Base-by-base conservation (phyloP, 495 filamentous ascomycete genomes). In the Trichoderma erinaceum region DNA sequence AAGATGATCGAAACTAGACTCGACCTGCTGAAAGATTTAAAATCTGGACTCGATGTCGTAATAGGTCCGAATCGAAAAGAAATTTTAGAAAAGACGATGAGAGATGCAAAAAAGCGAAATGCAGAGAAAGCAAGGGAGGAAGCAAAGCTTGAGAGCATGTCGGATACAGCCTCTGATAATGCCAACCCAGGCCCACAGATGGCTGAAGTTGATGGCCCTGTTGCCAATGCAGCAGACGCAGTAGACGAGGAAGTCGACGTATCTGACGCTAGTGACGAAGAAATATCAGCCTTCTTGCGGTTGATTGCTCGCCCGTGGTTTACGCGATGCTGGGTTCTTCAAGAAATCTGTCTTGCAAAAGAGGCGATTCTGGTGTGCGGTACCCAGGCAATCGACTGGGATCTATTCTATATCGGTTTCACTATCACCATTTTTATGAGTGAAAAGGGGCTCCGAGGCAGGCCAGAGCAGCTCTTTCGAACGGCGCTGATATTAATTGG, bases 291-390 rank as follows among this genome's bases (percentile, higher is more conserved):
- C 61, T 67, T 70, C 32, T 12, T 70, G 35, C 50, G 23, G 35
- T 21, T 72, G 27, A 41, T 70, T 50, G 56, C 29, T 16, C 65
- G 71, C 0, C 63, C 71, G 10, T 75, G 73, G 73, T 75, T 75
- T 66, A 41, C 29, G 1, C 65, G 73, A 13, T 44, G 66, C 13
- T 75, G 73, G 73, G 61, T 73, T 1, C 64, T 75, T 4, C 73
- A 75, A 38, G 73, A 75, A 66, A 35, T 75, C 4, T 68, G 44
- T 6, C 63, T 73, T 11, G 73, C 72, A 16, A 43, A 21, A 11
- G 38, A 67, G 8, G 70, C 68, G n/a, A n/a, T 63, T 1, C 58
- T 72, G 8, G 27, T 70, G 35, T 74, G 67, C 41, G 70, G 70
- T 16, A 43, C 64, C 12, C 38, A 52, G 7, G 11, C 35, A 46